phyloP scores from a whole-genome alignment of 2,329 filamentous ascomycete species.

The Parastagonospora nodorum region DNA sequence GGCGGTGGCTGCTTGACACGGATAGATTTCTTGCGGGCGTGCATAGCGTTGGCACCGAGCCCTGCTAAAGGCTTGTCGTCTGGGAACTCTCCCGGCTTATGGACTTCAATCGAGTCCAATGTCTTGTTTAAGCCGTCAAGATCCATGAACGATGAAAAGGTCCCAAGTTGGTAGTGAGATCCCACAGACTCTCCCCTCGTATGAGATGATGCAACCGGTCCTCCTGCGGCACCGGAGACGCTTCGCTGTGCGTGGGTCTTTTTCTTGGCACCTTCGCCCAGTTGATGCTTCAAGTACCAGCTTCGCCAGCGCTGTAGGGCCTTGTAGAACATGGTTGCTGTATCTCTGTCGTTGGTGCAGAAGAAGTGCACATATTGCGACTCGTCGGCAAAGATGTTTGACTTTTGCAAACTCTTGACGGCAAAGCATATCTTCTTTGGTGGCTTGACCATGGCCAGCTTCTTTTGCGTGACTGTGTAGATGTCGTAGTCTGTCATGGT shows the following conservation, averaged over 20 bases:
- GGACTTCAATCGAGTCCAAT: conserved; percentile 29
- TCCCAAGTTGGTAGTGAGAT: conserved; percentile 66
- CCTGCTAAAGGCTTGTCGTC: conserved; percentile 32
- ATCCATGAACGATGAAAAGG: conserved; percentile 71
- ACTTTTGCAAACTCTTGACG: conserved; percentile 90
- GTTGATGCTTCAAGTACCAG: conserved; percentile 83
- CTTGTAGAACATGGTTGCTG: conserved; percentile 72
- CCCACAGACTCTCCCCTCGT: conserved; percentile 46
- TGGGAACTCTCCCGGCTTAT: conserved; percentile 30
- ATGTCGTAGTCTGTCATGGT: conserved; percentile 93
- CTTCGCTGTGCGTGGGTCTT: conserved; percentile 37
- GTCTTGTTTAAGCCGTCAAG: conserved; percentile 61
- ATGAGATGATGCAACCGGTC: conserved; percentile 25
- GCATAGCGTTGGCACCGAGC: conserved; percentile 34
- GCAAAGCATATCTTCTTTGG: conserved; percentile 87
- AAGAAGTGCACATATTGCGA: conserved; percentile 94
- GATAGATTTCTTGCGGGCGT: conserved; percentile 44
- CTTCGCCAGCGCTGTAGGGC: conserved; percentile 82
- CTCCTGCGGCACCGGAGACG: conserved; percentile 19
- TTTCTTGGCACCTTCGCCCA: conserved; percentile 60
- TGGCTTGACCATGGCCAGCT: conserved; percentile 74
- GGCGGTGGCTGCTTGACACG: conserved; percentile 46
- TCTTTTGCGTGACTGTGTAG: conserved; percentile 74
- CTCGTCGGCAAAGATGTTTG: conserved; percentile 77
- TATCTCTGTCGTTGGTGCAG: conserved; percentile 71